A percentile compares a stretch with the other conserved stretches of the same genome.
These are phyloP conservation scores for Gossypium davidsonii DNA, from an alignment of 441 rosid species.

Conservation along the genomic window DNA sequence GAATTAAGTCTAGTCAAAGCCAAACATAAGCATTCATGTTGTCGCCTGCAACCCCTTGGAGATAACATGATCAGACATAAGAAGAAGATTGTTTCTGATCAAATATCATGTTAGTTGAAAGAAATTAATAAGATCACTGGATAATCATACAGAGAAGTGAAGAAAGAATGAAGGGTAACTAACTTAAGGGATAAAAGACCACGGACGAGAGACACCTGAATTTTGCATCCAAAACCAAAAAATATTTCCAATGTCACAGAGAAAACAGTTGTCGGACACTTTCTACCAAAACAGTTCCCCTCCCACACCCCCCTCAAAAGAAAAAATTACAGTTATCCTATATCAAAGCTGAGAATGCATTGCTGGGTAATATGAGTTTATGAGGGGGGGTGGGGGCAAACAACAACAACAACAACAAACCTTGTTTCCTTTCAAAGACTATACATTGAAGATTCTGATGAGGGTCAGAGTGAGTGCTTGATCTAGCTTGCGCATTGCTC, in stretches of 20 bases:
- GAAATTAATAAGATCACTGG: not conserved
- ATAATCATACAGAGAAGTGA: not conserved
- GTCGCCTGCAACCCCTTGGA: not conserved
- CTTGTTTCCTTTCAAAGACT: too few species aligned
- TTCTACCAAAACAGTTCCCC: too few species aligned
- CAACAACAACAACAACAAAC: too few species aligned
- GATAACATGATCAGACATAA: not conserved
- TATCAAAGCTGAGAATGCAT: too few species aligned
- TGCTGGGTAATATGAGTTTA: too few species aligned
- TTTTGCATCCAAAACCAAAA: not conserved
- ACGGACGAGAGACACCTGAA: not conserved
- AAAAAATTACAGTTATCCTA: too few species aligned
- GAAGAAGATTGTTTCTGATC: not conserved
- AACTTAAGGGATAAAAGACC: not conserved
- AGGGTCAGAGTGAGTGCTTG: too few species aligned
- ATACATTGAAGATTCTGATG: too few species aligned
- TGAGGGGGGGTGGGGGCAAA: too few species aligned
- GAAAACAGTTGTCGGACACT: not conserved
- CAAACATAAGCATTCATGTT: not conserved
- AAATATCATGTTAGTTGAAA: not conserved
- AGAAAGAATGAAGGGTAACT: not conserved
- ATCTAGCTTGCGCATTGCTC: too few species aligned
- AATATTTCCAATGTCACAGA: not conserved
- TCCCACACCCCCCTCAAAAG: too few species aligned
- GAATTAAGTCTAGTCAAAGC: not conserved